Percentiles rank a stretch among this genome's conserved stretches.
phyloP scores from a whole-genome alignment of 148 eudicot species.

The Silene latifolia region DNA sequence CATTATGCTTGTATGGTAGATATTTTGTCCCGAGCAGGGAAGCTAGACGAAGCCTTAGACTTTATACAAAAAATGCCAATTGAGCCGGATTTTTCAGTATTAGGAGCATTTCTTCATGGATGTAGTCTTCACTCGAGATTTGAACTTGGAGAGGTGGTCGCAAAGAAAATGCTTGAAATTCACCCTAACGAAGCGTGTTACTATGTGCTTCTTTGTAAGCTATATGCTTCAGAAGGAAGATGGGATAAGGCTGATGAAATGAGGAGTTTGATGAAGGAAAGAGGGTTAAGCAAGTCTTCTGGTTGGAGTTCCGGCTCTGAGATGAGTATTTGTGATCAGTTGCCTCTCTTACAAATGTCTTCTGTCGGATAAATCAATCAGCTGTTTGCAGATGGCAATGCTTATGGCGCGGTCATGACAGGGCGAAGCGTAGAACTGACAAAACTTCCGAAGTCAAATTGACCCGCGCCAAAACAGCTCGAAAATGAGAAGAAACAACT shows the following conservation, averaged over 20 bases:
- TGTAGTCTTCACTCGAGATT: slow-evolving; percentile 66
- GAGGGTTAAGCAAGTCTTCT: slow-evolving; percentile 60
- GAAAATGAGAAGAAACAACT: too few species aligned
- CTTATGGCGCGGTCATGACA: too few species aligned
- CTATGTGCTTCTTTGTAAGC: slow-evolving; percentile 57
- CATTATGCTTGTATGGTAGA: slow-evolving; percentile 80
- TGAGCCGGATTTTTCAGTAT: slow-evolving; percentile 47
- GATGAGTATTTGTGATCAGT: slow-evolving; percentile 29
- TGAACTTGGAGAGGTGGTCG: slow-evolving; percentile 68
- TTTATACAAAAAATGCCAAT: slow-evolving; percentile 57
- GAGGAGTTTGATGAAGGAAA: slow-evolving; percentile 55
- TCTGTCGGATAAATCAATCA: slow-evolving; percentile 2
- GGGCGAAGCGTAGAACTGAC: too few species aligned
- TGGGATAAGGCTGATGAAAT: slow-evolving; percentile 59
- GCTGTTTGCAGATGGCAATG: background rate
- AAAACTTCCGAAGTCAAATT: too few species aligned
- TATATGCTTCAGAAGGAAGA: slow-evolving; percentile 57
- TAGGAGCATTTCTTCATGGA: slow-evolving; percentile 79
- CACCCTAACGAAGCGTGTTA: slow-evolving; percentile 67
- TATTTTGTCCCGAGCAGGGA: slow-evolving; percentile 64
- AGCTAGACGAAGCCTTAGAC: slow-evolving; percentile 64
- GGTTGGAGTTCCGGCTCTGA: slow-evolving; percentile 52
- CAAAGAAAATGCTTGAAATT: slow-evolving; percentile 57
- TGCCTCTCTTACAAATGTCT: slow-evolving; percentile 21
- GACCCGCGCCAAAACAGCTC: too few species aligned